These are phyloP conservation scores for Aureobasidium sp. DNA, from an alignment of 2,329 filamentous ascomycete genomes.

Conservation along the genomic window DNA sequence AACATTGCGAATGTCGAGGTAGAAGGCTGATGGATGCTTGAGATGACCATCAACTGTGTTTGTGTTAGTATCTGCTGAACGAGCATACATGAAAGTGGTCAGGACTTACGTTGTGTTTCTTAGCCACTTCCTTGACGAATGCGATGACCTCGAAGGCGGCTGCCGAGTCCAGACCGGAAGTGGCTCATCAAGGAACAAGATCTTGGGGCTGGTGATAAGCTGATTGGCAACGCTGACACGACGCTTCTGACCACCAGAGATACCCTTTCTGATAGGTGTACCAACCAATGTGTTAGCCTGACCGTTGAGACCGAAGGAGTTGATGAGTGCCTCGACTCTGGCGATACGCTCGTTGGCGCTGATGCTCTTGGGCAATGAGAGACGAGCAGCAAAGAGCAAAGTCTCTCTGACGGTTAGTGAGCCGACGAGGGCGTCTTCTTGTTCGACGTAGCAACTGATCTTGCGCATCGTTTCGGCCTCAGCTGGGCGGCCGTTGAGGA, in stretches of 20 bases:
- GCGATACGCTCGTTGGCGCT: conserved; percentile 49
- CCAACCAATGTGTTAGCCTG: conserved; percentile 68
- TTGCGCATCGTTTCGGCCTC: conserved; percentile 50
- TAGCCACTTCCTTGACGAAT: conserved; percentile 59
- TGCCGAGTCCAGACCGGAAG: conserved; percentile 71
- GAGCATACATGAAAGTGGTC: neutral
- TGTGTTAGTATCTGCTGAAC: neutral
- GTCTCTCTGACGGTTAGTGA: conserved; percentile 75
- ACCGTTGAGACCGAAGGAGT: conserved; percentile 61
- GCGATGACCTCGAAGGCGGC: conserved; percentile 68
- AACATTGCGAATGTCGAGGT: conserved; percentile 72
- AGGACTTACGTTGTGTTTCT: conserved; percentile 51
- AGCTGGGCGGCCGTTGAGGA: conserved; percentile 54
- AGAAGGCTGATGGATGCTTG: conserved; percentile 79
- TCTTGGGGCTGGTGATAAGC: conserved; percentile 70
- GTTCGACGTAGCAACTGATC: conserved; percentile 72
- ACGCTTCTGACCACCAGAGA: conserved; percentile 78
- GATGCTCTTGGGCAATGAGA: conserved; percentile 47
- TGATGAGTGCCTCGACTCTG: conserved; percentile 58
- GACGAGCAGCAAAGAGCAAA: conserved; percentile 64
- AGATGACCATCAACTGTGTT: conserved; percentile 61
- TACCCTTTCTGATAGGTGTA: conserved; percentile 72
- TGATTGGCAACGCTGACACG: conserved; percentile 72
- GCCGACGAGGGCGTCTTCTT: conserved; percentile 77
- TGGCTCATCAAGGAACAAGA: conserved; percentile 78